Conservation (phyloP, 2,329 filamentous ascomycete genomes). For the Botrytis aclada region DNA sequence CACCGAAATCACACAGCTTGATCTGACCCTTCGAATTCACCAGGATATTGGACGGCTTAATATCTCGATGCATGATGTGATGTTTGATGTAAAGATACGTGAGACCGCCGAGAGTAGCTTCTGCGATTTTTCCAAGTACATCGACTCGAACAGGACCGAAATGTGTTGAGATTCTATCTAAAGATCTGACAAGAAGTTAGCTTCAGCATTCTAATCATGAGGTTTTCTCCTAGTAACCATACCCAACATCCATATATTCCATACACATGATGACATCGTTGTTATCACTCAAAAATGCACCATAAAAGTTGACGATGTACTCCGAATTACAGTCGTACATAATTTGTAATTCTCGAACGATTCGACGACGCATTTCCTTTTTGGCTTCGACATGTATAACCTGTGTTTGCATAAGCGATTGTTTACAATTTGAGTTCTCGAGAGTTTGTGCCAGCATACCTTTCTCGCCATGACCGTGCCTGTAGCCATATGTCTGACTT, state of each 20-base stretch:
- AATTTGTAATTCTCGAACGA: slow-evolving; percentile 94
- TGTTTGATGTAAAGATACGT: slow-evolving; percentile 94
- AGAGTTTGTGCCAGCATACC: slow-evolving; percentile 50
- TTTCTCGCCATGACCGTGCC: slow-evolving; percentile 98
- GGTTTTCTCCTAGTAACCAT: slow-evolving; percentile 42
- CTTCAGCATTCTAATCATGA: neutral
- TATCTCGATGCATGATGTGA: slow-evolving; percentile 98
- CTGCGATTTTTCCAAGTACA: slow-evolving; percentile 94
- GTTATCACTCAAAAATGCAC: slow-evolving; percentile 92
- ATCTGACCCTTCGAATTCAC: slow-evolving; percentile 93
- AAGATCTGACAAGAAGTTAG: slow-evolving; percentile 58
- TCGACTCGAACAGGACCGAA: slow-evolving; percentile 95
- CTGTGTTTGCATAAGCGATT: slow-evolving; percentile 45
- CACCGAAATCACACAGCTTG: slow-evolving; percentile 97
- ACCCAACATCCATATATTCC: slow-evolving; percentile 99
- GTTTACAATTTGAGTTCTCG: neutral
- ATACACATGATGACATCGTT: slow-evolving; percentile 99
- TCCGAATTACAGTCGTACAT: slow-evolving; percentile 98
- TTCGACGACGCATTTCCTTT: slow-evolving; percentile 93
- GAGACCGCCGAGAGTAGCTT: slow-evolving; percentile 87
- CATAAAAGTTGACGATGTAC: slow-evolving; percentile 97
- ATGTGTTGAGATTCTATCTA: slow-evolving; percentile 89
- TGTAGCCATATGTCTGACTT: slow-evolving; percentile 90
- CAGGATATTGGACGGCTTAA: slow-evolving; percentile 96
- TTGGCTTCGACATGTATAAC: slow-evolving; percentile 98